Evolutionary conservation across 73 alveolate genomes (phyloP).

Genomic region (Paraurostyla sp.): DNA sequence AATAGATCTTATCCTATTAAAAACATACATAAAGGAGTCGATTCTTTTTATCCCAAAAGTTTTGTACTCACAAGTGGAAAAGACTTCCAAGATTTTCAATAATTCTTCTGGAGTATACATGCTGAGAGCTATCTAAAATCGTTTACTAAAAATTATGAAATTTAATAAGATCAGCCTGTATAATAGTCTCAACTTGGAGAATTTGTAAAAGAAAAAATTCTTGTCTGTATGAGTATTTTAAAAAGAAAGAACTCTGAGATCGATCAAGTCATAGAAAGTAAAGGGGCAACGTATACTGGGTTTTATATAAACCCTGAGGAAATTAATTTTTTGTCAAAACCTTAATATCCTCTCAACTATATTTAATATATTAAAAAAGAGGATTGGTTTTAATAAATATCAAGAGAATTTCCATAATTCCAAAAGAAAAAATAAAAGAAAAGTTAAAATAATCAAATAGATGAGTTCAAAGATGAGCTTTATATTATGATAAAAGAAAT

Average conservation of each 20-base stretch:
- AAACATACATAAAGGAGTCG: background rate
- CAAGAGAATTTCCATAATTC: constrained; percentile 70
- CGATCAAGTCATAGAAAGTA: background rate
- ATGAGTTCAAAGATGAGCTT: background rate
- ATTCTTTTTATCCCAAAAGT: constrained; percentile 22
- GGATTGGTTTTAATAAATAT: constrained; percentile 28
- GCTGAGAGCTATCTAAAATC: background rate
- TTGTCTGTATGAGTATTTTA: background rate
- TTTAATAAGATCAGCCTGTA: background rate
- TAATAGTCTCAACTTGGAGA: background rate
- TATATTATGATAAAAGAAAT: constrained; percentile 59
- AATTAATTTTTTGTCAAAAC: background rate
- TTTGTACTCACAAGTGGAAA: constrained; percentile 21
- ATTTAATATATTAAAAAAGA: background rate
- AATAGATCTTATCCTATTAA: too few relatives aligned
- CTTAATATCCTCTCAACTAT: background rate
- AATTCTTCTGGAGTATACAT: background rate
- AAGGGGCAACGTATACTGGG: background rate
- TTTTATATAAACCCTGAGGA: background rate
- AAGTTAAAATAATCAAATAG: constrained; percentile 25
- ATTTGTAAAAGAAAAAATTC: background rate
- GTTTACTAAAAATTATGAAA: background rate
- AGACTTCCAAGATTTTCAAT: constrained; percentile 14
- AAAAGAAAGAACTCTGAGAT: background rate
- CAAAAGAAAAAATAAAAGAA: background rate